Evolutionary conservation across 352 stramenopile species (phyloP).

Genomic region (Globisporangium cylindrosporum): DNA sequence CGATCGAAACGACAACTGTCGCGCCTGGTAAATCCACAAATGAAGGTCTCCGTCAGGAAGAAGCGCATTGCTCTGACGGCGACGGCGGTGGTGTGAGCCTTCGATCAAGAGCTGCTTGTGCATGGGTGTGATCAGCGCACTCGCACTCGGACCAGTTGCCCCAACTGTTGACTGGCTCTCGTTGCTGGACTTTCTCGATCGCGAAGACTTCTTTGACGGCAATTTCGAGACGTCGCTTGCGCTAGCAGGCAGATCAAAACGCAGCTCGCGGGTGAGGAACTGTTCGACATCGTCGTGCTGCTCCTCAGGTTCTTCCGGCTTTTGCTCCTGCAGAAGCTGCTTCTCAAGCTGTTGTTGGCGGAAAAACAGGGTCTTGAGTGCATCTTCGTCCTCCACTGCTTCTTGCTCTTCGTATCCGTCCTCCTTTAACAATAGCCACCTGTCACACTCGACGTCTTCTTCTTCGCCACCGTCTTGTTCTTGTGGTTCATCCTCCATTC

Average conservation of each 20-base stretch:
- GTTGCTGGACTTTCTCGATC: neutral
- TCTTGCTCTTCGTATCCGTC: neutral
- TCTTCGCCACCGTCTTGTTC: neutral
- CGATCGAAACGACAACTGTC: slow-evolving; percentile 36
- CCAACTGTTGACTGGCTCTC: neutral
- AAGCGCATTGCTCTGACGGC: slow-evolving; percentile 12
- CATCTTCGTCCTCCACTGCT: slow-evolving; percentile 12
- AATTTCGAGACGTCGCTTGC: neutral
- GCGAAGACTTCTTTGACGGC: neutral
- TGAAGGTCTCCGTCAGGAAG: slow-evolving; percentile 35
- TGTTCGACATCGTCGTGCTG: slow-evolving; percentile 8
- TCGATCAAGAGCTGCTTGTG: neutral
- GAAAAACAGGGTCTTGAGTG: slow-evolving; percentile 14
- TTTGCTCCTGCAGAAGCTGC: neutral
- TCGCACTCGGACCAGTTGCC: neutral
- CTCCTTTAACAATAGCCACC: neutral
- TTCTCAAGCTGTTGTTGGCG: slow-evolving; percentile 15
- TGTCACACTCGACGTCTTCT: neutral
- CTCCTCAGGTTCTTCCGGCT: neutral
- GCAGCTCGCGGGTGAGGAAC: slow-evolving; percentile 13
- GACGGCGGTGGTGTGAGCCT: neutral
- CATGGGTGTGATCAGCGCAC: neutral
- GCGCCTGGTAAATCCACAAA: slow-evolving; percentile 52
- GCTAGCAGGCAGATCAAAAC: neutral
- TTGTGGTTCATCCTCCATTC: neutral